Percentiles rank a stretch among this genome's conserved stretches.
These are phyloP conservation scores for Ogataea populi-albae DNA, from an alignment of 805 yeast species.

Conservation along the genomic window DNA sequence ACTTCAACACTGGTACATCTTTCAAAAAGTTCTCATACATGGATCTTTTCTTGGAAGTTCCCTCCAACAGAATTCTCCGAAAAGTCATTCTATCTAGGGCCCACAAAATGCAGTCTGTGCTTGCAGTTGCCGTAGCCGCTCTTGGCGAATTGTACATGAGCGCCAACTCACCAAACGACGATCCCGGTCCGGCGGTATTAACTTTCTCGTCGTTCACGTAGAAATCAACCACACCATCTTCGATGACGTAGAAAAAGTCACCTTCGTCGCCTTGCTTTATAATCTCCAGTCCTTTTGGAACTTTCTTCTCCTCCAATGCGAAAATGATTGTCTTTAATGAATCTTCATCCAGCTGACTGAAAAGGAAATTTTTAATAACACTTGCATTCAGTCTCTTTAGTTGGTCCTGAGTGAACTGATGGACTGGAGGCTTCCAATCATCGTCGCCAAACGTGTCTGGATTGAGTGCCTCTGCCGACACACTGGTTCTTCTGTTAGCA, in stretches of 20 bases:
- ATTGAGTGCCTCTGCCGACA: constrained; percentile 82
- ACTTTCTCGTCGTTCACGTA: constrained; percentile 69
- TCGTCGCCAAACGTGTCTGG: constrained; percentile 67
- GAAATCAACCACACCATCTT: constrained; percentile 79
- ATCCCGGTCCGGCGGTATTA: constrained; percentile 76
- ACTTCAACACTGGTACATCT: constrained; percentile 77
- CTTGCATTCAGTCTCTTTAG: constrained; percentile 63
- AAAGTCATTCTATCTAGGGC: constrained; percentile 91
- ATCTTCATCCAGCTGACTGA: constrained; percentile 76
- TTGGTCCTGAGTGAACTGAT: constrained; percentile 61
- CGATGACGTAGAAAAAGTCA: constrained; percentile 85
- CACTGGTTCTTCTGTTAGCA: constrained; percentile 84
- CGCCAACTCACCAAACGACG: constrained; percentile 95
- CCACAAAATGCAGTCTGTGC: constrained; percentile 75
- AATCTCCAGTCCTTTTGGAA: constrained; percentile 57
- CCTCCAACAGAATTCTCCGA: constrained; percentile 85
- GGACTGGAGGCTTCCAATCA: constrained; percentile 71
- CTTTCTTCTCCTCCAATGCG: constrained; percentile 75
- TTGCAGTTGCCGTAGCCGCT: constrained; percentile 88
- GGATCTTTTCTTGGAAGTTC: constrained; percentile 84
- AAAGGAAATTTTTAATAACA: constrained; percentile 79
- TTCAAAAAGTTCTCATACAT: constrained; percentile 87
- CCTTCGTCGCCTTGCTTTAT: constrained; percentile 94
- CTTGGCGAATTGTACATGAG: constrained; percentile 96
- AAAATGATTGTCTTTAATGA: constrained; percentile 73